Percentiles rank a stretch among this genome's conserved stretches.
Conservation (phyloP, 805 yeast species). For the Teunomyces kruisii region DNA sequence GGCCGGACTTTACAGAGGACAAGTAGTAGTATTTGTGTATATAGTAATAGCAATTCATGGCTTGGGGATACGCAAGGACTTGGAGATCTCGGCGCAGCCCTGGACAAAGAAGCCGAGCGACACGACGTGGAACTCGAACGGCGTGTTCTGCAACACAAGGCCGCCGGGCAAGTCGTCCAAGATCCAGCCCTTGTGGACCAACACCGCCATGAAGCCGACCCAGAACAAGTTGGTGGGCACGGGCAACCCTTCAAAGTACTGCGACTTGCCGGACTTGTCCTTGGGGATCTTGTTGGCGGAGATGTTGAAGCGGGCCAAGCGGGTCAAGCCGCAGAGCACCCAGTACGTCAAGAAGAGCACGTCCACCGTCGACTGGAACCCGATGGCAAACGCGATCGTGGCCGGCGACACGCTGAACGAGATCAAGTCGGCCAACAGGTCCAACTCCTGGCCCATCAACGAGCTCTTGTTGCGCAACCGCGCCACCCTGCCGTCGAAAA, state of each 20-base stretch:
- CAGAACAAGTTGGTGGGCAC: constrained; percentile 83
- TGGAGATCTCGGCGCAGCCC: constrained; percentile 90
- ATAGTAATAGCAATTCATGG: constrained; percentile 43
- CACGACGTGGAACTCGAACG: constrained; percentile 74
- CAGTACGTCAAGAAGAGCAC: constrained; percentile 74
- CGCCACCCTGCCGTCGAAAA: constrained; percentile 96
- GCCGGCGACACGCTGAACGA: constrained; percentile 97
- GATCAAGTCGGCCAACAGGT: constrained; percentile 91
- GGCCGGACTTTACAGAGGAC: constrained; percentile 14
- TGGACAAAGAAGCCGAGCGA: constrained; percentile 64
- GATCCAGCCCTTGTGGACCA: constrained; percentile 54
- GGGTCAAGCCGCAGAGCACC: constrained; percentile 89
- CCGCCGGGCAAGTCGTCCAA: constrained; percentile 67
- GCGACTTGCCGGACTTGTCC: constrained; percentile 81
- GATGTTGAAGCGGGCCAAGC: constrained; percentile 94
- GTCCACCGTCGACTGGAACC: constrained; percentile 82
- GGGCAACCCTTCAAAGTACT: constrained; percentile 94
- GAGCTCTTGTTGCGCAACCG: constrained; percentile 89
- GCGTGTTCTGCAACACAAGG: constrained; percentile 48
- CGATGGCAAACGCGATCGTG: constrained; percentile 85
- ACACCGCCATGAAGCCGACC: constrained; percentile 69
- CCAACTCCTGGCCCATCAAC: constrained; percentile 95
- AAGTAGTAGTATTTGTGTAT: too few species aligned
- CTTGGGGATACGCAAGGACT: constrained; percentile 88
- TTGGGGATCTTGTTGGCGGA: constrained; percentile 92